These are phyloP conservation scores for Ogataea wickerhamii DNA, from an alignment of 805 yeast species.

Conservation along the genomic window DNA sequence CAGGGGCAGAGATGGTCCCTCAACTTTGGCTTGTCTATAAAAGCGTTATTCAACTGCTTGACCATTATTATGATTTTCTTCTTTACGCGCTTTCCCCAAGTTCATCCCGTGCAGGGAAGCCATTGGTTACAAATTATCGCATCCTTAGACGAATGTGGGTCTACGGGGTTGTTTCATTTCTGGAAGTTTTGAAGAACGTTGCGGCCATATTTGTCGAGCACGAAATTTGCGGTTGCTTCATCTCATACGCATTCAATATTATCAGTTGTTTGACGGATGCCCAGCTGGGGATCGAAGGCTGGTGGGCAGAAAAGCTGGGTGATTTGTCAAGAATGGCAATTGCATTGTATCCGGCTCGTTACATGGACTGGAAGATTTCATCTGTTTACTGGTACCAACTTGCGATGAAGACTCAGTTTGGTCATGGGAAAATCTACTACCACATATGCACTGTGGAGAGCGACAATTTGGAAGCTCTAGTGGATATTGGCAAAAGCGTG, in stretches of 20 bases:
- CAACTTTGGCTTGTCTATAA: conserved; percentile 72
- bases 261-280: conserved; percentile 53
- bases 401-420: conserved; percentile 70
- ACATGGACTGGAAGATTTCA: conserved; percentile 80
- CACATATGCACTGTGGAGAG: conserved; percentile 87
- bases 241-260: conserved; percentile 65
- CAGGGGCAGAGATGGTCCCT: conserved; percentile 50
- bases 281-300: conserved; percentile 54
- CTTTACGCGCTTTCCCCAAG: conserved; percentile 66
- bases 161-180: conserved; percentile 76
- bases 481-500: conserved; percentile 74
- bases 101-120: conserved; percentile 69
- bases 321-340: conserved; percentile 86
- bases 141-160: conserved; percentile 83
- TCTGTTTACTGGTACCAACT: conserved; percentile 81
- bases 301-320: conserved; percentile 86
- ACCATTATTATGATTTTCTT: conserved; percentile 68
- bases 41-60: conserved; percentile 59
- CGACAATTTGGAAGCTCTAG: conserved; percentile 71
- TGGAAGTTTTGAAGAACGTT: conserved; percentile 73
- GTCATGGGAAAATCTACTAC: conserved; percentile 82
- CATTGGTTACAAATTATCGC: conserved; percentile 71
- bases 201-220: conserved; percentile 68
- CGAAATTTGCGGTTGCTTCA: conserved; percentile 73
- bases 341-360: conserved; percentile 73